Evolutionary conservation across 2,329 filamentous ascomycete genomes (phyloP).

Genomic region (Colletotrichum camelliae): DNA sequence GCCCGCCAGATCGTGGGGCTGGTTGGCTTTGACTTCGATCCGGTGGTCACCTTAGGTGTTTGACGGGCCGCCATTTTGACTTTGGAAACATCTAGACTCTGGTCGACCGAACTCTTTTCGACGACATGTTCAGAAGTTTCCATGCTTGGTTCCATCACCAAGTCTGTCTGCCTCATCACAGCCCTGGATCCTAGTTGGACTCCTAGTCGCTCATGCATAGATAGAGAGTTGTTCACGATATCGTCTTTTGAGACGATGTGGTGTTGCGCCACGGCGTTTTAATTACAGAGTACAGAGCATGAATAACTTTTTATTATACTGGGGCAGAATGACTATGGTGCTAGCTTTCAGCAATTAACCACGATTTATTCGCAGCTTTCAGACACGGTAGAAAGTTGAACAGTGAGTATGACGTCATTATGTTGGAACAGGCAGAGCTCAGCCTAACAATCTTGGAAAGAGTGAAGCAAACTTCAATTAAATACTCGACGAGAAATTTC

Average conservation of each 20-base stretch:
- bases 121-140: background rate
- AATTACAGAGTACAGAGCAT: background rate
- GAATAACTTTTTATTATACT: accelerated
- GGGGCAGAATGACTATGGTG: background rate
- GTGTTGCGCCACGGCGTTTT: accelerated
- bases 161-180: background rate
- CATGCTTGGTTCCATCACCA: background rate
- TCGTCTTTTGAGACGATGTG: background rate
- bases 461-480: background rate
- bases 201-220: background rate
- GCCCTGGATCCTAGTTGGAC: too few relatives aligned
- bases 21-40: background rate
- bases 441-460: background rate
- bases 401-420: background rate
- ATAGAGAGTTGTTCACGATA: background rate
- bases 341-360: background rate
- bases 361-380: background rate
- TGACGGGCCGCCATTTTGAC: background rate
- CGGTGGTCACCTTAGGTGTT: background rate
- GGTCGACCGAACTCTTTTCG: background rate
- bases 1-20: slow-evolving; percentile 10
- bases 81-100: background rate
- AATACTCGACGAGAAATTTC: background rate
- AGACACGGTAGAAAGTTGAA: background rate
- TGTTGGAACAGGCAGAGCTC: background rate